phyloP scores from a whole-genome alignment of 169 alveolate genomes.

The Perkinsus olseni region DNA sequence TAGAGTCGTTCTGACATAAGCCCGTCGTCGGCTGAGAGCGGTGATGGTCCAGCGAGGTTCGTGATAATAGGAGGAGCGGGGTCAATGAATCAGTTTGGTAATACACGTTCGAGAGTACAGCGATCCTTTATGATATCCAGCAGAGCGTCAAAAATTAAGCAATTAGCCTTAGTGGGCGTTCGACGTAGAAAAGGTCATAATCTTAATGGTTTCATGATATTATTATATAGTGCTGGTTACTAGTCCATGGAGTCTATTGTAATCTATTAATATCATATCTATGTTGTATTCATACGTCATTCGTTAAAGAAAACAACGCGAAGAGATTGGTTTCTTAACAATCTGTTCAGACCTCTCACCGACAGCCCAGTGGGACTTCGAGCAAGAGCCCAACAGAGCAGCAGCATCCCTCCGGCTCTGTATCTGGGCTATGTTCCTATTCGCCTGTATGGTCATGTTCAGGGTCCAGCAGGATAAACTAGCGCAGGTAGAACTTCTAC shows the following conservation, averaged over 20 bases:
- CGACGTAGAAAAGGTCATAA: too few relatives aligned
- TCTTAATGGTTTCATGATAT: too few relatives aligned
- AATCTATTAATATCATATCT: too few relatives aligned
- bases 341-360: neutral
- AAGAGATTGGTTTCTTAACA: too few relatives aligned
- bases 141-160: too few relatives aligned
- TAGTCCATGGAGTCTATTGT: too few relatives aligned
- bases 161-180: too few relatives aligned
- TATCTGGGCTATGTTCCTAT: neutral
- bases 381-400: neutral
- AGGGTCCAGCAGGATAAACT: neutral
- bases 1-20: neutral
- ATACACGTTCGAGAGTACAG: too few relatives aligned
- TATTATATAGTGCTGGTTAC: too few relatives aligned
- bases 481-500: neutral
- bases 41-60: neutral
- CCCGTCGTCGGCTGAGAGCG: neutral
- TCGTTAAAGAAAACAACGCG: too few relatives aligned
- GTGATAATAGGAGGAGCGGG: neutral
- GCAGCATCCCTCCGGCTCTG: neutral
- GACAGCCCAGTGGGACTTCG: neutral
- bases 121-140: too few relatives aligned
- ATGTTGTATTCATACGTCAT: too few relatives aligned
- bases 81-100: neutral
- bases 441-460: neutral